These are phyloP conservation scores for Cornus suecica DNA, from an alignment of 148 eudicot genomes.

Conservation along the genomic window DNA sequence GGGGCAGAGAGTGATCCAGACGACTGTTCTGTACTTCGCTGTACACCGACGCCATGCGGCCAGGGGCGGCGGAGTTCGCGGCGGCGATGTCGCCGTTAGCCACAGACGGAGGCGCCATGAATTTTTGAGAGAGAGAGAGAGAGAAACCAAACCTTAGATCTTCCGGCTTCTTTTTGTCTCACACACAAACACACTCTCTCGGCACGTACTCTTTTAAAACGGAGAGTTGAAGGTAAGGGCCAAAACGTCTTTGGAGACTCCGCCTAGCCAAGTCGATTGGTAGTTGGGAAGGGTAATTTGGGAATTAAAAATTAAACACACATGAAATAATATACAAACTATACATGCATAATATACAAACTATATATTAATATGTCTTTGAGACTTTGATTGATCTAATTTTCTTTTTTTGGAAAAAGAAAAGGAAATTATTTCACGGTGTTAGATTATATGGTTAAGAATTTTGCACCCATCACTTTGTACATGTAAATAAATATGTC, in stretches of 20 bases:
- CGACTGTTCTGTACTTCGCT: slow-evolving; percentile 93
- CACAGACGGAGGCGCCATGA: slow-evolving; percentile 53
- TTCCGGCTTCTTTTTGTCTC: slow-evolving; percentile 7
- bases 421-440: no score
- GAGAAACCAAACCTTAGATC: slow-evolving; percentile 19
- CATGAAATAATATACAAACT: neutral
- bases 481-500: no score
- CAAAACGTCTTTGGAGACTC: slow-evolving; percentile 24
- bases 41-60: slow-evolving; percentile 62
- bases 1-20: slow-evolving; percentile 69
- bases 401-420: no score
- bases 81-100: slow-evolving; percentile 35
- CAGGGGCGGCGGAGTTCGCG: slow-evolving; percentile 29
- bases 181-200: no score
- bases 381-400: neutral
- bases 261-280: slow-evolving; percentile 18
- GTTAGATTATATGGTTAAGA: neutral
- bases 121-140: neutral
- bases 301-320: neutral
- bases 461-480: no score
- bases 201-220: neutral
- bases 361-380: no score
- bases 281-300: neutral
- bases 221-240: slow-evolving; percentile 10
- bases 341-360: no score